Conservation (phyloP, 192 early-diverging fungal genomes). For the Chytriomyces sp. region DNA sequence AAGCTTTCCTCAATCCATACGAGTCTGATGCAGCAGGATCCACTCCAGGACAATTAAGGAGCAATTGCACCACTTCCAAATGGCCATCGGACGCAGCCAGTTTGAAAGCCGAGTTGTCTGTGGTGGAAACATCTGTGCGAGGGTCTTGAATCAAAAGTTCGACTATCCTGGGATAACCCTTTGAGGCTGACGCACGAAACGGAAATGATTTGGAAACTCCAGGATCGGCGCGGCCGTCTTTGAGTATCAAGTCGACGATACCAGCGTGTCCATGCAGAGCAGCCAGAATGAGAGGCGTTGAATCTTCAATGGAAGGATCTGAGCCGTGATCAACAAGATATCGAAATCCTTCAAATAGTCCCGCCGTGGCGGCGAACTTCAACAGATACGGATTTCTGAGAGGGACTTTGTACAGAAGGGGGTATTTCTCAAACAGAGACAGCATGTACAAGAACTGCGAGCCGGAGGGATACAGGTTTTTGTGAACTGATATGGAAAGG, state of each 20-base stretch:
- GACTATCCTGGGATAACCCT: background rate
- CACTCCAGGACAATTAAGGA: background rate
- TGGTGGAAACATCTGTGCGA: background rate
- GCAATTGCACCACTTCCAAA: background rate
- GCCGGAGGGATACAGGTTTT: no score
- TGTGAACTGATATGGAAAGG: no score
- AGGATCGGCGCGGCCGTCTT: conserved; percentile 2
- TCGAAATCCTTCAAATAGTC: no score
- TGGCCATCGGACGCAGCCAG: background rate
- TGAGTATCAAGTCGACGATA: background rate
- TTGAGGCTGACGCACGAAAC: background rate
- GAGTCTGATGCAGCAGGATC: background rate
- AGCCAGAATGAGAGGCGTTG: no score
- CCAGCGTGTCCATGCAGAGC: background rate
- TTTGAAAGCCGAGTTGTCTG: background rate
- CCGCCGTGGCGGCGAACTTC: no score
- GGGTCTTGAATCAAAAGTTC: background rate
- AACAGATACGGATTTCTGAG: no score
- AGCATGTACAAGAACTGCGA: no score
- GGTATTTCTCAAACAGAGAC: no score
- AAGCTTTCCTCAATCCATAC: background rate
- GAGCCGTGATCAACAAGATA: no score
- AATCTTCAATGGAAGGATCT: no score
- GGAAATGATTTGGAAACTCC: background rate
- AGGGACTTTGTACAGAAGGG: no score